Conservation (phyloP, 257 asterid species). For the Solanum sejunctum region DNA sequence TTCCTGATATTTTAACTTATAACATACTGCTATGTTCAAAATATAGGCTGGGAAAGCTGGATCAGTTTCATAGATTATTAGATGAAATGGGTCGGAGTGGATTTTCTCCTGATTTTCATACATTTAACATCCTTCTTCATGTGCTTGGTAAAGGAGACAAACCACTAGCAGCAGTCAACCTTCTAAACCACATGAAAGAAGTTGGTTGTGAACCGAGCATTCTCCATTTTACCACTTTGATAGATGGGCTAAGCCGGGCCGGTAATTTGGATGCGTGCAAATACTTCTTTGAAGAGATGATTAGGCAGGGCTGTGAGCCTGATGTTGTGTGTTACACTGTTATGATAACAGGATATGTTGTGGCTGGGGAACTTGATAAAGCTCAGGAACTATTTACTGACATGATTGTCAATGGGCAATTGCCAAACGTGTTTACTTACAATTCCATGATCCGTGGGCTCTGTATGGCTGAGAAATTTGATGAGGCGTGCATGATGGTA, state of each 20-base stretch:
- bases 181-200: slow-evolving; percentile 87
- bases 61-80: slow-evolving; percentile 62
- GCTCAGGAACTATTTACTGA: slow-evolving; percentile 54
- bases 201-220: slow-evolving; percentile 55
- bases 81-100: slow-evolving; percentile 80
- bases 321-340: slow-evolving; percentile 91
- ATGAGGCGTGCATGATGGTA: slow-evolving; percentile 72
- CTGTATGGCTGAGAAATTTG: slow-evolving; percentile 63
- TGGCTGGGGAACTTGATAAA: slow-evolving; percentile 51
- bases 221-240: slow-evolving; percentile 81
- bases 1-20: slow-evolving; percentile 78
- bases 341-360: slow-evolving; percentile 78
- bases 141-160: slow-evolving; percentile 80
- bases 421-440: slow-evolving; percentile 91
- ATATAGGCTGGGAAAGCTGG: slow-evolving; percentile 70
- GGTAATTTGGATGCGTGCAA: slow-evolving; percentile 79
- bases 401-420: slow-evolving; percentile 56
- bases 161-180: slow-evolving; percentile 74
- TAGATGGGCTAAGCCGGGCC: slow-evolving; percentile 91
- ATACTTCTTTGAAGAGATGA: slow-evolving; percentile 71
- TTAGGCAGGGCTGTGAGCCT: slow-evolving; percentile 51
- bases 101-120: slow-evolving; percentile 76
- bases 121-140: slow-evolving; percentile 76
- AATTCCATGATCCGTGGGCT: slow-evolving; percentile 91
- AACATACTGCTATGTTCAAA: slow-evolving; percentile 83